Base-by-base conservation (phyloP, 495 filamentous ascomycete species). In the Penicillium ochrochloron region DNA sequence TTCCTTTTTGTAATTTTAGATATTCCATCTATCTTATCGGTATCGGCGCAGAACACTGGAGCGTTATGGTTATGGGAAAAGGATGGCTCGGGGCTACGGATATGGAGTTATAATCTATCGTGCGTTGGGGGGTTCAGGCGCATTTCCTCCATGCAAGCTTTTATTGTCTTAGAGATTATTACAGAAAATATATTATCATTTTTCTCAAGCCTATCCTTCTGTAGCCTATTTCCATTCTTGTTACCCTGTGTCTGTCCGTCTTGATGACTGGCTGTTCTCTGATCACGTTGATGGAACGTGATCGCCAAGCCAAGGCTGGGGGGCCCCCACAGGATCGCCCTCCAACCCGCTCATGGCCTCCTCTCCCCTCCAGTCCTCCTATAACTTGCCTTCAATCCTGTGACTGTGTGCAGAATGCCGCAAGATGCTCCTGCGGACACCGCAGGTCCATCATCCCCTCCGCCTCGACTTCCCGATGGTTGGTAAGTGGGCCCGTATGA, bases 361-460 rank as follows among this genome's bases (percentile, higher is more conserved):
- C 25, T 48, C 58, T 50, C 57, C 42, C 42, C 14, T 34, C 29
- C 17, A 14, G 55, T 48, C 57, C 51, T 33, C 23, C 27, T 31
- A 10, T 17, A 19, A 57, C 6, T 27, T 54, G 35, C 25, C 27
- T n/a, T 27, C 59, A 23, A 37, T 58, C 23, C 34, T 39, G n/a
- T 61, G 31, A 46, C 21, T 33, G 17, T 42, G 53, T 57, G 39
- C 51, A 67, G 11, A 60, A 78, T 76, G 72, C 60, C 71, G 34
- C 61, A 72, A 51, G 70, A 73, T 60, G 76, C 81, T 61, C 85
- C 84, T 62, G 86, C 87, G 42, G 84, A 86, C 70, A 85, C 85
- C 70, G 86, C 86, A 73, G 90, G 90, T 58, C 90, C 90, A 60
- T 89, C 87, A 27, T 89, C 84, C 65, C 85, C 87, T 60, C 90